phyloP scores from a whole-genome alignment of 1,284 basidiomycete species.

The Flammula alnicola region DNA sequence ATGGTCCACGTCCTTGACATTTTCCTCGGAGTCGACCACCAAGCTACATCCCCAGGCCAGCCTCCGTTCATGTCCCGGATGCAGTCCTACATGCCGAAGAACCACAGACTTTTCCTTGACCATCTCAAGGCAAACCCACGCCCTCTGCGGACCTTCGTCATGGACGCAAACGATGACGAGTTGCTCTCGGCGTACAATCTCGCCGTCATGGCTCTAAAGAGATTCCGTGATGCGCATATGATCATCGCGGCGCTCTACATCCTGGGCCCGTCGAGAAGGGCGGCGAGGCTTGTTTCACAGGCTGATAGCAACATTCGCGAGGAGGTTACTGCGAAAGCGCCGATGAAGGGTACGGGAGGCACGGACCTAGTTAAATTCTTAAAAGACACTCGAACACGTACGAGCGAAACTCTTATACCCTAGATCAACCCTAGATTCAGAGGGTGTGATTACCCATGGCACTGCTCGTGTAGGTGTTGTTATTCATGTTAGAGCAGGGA shows the following conservation, averaged over 20 bases:
- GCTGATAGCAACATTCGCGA: conserved; percentile 10
- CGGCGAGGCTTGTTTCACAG: conserved; percentile 22
- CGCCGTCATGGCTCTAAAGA: conserved; percentile 71
- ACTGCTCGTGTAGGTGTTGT: too few relatives aligned
- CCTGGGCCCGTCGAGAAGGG: conserved; percentile 64
- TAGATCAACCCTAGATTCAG: background rate
- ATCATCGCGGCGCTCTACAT: conserved; percentile 87
- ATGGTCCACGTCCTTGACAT: conserved; percentile 91
- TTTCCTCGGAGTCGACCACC: conserved; percentile 87
- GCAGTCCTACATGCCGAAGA: conserved; percentile 90
- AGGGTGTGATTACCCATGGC: background rate
- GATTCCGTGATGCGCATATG: conserved; percentile 88
- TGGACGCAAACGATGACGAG: conserved; percentile 35
- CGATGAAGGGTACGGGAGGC: conserved; percentile 83
- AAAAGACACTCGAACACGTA: conserved; percentile 79
- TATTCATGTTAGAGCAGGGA: too few relatives aligned
- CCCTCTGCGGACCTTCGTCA: conserved; percentile 59
- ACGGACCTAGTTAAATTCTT: conserved; percentile 83
- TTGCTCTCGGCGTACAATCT: conserved; percentile 73
- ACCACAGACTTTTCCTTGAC: conserved; percentile 87
- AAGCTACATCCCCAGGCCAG: conserved; percentile 41
- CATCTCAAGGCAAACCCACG: conserved; percentile 74
- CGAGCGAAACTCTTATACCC: conserved; percentile 50
- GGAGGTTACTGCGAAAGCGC: conserved; percentile 16
- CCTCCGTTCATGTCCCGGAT: conserved; percentile 79